Percentiles rank a stretch among this genome's conserved stretches.
phyloP scores from a whole-genome alignment of 176 grass and related monocot genomes.

The Rhynchospora pubera region DNA sequence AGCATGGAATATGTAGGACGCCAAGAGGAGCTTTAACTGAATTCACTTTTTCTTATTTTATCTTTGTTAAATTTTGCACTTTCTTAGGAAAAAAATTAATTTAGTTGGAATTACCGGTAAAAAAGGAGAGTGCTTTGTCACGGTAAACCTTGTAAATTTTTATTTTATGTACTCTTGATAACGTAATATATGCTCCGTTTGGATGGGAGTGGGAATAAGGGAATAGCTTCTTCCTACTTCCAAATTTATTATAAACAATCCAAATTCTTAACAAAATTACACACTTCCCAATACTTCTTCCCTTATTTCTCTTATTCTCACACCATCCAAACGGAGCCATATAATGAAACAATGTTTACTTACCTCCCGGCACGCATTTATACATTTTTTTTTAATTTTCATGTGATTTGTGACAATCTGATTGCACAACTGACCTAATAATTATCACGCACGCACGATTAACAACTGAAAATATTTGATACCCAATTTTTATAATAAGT shows the following conservation, averaged over 20 bases:
- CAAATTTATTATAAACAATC: too few species aligned
- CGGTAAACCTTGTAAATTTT: not conserved
- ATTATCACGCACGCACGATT: not conserved
- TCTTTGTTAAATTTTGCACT: not conserved
- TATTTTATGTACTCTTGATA: slow-evolving; percentile 1
- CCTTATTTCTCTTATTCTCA: too few species aligned
- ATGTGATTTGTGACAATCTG: slow-evolving; percentile 5
- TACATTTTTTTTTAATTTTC: not conserved
- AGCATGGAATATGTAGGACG: not conserved
- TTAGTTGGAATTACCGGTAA: not conserved
- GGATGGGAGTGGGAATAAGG: too few species aligned
- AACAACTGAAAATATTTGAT: not conserved
- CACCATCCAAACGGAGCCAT: too few species aligned
- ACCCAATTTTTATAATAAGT: not conserved
- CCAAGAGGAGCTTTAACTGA: not conserved
- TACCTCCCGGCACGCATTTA: not conserved
- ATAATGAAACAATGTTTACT: too few species aligned
- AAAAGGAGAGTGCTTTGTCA: not conserved
- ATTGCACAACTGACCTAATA: not conserved
- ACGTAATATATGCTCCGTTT: too few species aligned
- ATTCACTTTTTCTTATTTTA: not conserved
- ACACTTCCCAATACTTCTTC: too few species aligned
- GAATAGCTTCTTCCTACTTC: too few species aligned
- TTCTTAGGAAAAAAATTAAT: not conserved
- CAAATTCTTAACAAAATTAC: too few species aligned